These are phyloP conservation scores for Ceratocystiopsis sp. DNA, from an alignment of 2,329 filamentous ascomycete species.

Conservation along the genomic window DNA sequence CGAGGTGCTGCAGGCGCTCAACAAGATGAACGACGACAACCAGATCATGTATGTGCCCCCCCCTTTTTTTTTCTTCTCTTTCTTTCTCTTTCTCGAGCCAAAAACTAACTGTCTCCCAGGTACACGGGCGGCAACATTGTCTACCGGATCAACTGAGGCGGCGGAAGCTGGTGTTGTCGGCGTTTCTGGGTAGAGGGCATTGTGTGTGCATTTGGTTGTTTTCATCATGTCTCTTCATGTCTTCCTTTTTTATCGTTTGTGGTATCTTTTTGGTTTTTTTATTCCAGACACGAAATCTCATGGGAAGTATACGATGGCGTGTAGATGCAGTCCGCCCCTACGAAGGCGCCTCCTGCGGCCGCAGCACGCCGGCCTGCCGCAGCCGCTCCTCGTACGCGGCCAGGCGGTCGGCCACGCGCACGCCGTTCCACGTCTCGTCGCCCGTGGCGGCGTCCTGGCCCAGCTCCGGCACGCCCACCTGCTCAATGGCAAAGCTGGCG, in stretches of 20 bases:
- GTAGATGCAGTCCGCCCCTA: too few relatives aligned
- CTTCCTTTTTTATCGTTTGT: too few relatives aligned
- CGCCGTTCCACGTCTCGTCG: slow-evolving; percentile 45
- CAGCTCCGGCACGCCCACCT: slow-evolving; percentile 64
- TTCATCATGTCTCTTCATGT: background rate
- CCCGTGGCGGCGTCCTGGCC: slow-evolving; percentile 25
- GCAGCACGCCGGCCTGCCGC: background rate
- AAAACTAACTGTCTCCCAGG: slow-evolving; percentile 19
- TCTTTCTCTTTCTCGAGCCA: background rate
- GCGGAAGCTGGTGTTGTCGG: background rate
- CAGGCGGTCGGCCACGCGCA: slow-evolving; percentile 33
- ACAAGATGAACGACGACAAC: slow-evolving; percentile 65
- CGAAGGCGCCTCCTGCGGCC: too few relatives aligned
- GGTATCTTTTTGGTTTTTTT: too few relatives aligned
- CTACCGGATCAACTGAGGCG: slow-evolving; percentile 41
- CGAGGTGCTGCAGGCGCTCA: slow-evolving; percentile 64
- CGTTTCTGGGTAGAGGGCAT: slow-evolving; percentile 5
- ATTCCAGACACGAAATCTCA: too few relatives aligned
- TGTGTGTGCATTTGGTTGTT: background rate
- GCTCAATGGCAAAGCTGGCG: slow-evolving; percentile 87
- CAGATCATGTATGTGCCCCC: slow-evolving; percentile 66
- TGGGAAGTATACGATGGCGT: too few relatives aligned
- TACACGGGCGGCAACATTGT: slow-evolving; percentile 46
- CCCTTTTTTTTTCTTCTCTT: background rate
- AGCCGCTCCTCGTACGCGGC: slow-evolving; percentile 29